Conservation (phyloP, 768 basidiomycete species). For the Termitomyces eurrhizus region DNA sequence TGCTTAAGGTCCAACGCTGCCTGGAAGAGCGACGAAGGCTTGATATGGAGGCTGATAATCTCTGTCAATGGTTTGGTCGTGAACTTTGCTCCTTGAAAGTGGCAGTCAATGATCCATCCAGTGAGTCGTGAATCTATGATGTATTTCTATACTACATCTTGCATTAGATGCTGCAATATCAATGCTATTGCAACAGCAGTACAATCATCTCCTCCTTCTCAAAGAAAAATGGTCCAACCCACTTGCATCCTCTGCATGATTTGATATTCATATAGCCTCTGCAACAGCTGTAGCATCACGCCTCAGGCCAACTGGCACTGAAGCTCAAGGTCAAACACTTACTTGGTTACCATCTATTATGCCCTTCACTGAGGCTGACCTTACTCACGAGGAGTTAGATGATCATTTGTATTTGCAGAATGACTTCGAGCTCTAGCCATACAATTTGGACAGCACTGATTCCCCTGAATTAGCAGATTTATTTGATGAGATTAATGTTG, state of each 20-base stretch:
- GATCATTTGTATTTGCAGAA: not conserved
- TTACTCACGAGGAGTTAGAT: not conserved
- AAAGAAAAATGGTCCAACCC: slow-evolving; percentile 18
- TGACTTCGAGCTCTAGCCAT: not conserved
- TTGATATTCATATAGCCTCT: slow-evolving; percentile 4
- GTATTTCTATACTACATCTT: not conserved
- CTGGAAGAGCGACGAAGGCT: slow-evolving; percentile 16
- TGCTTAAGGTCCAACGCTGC: slow-evolving; percentile 13
- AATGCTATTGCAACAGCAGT: slow-evolving; percentile 12
- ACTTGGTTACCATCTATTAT: not conserved
- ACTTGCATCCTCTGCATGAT: slow-evolving; percentile 7
- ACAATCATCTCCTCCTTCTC: slow-evolving; percentile 11
- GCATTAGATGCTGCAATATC: slow-evolving; percentile 1
- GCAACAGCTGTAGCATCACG: not conserved
- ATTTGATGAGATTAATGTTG: not conserved
- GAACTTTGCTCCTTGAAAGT: slow-evolving; percentile 24
- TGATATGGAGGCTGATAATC: slow-evolving; percentile 24
- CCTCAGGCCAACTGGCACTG: too few species aligned
- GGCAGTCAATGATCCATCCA: slow-evolving; percentile 14
- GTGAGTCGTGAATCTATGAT: slow-evolving; percentile 7
- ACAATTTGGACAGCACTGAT: not conserved
- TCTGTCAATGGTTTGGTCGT: slow-evolving; percentile 29
- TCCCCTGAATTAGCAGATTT: not conserved
- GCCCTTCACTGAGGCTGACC: not conserved
- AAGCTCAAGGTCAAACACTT: not conserved